Evolutionary conservation across 352 stramenopile species (phyloP).

Genomic region (Phytophthora quininea): DNA sequence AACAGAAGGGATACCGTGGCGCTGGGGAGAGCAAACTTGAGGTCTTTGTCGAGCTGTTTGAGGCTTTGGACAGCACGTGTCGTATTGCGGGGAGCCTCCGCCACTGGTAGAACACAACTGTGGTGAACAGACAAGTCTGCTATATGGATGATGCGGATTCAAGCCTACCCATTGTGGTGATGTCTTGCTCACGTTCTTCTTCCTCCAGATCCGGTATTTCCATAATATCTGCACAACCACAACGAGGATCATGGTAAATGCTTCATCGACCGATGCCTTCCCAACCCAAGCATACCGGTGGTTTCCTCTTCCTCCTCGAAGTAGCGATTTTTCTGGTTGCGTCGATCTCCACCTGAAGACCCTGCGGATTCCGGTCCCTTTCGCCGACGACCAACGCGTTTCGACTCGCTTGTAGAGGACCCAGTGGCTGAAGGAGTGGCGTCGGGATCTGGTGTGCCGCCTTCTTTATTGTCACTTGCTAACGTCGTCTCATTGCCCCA

Average conservation of each 20-base stretch:
- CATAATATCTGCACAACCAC: constrained; percentile 55
- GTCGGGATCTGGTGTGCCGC: constrained; percentile 14
- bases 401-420: constrained; percentile 41
- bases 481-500: constrained; percentile 52
- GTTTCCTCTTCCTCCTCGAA: constrained; percentile 77
- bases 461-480: constrained; percentile 36
- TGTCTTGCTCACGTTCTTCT: constrained; percentile 78
- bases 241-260: background rate
- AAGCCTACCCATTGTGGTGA: constrained; percentile 51
- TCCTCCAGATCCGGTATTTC: constrained; percentile 85
- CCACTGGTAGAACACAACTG: constrained; percentile 41
- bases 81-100: constrained; percentile 78
- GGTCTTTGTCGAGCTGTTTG: constrained; percentile 79
- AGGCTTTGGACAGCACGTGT: constrained; percentile 71
- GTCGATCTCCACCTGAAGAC: constrained; percentile 17
- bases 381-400: constrained; percentile 58
- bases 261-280: background rate
- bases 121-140: constrained; percentile 1
- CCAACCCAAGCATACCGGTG: constrained; percentile 35
- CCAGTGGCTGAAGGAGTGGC: constrained; percentile 15
- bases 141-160: background rate
- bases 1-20: constrained; percentile 35
- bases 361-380: constrained; percentile 51
- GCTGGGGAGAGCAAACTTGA: constrained; percentile 77
- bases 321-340: constrained; percentile 73